These are phyloP conservation scores for Suhomyces emberorum DNA, from an alignment of 805 yeast genomes.

Conservation along the genomic window DNA sequence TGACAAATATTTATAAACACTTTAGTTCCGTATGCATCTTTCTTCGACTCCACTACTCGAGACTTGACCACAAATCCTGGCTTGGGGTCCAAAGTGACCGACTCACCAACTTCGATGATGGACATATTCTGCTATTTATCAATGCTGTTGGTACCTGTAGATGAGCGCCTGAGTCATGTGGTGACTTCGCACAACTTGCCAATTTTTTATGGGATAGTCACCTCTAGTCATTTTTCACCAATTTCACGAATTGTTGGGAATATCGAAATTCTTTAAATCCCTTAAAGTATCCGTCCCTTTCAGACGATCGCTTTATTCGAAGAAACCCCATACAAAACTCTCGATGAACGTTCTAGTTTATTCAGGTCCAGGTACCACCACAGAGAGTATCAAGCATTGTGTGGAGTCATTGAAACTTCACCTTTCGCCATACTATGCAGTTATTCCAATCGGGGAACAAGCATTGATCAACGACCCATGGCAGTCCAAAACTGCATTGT, in stretches of 20 bases:
- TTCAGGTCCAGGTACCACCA: constrained; percentile 70
- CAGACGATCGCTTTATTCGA: no score
- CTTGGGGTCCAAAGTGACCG: constrained; percentile 43
- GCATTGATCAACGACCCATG: constrained; percentile 81
- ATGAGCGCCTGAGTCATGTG: no score
- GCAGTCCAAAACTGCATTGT: constrained; percentile 70
- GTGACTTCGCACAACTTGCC: background rate
- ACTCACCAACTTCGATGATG: constrained; percentile 9
- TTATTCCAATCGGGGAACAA: constrained; percentile 60
- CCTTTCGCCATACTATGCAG: constrained; percentile 87
- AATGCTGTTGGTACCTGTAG: background rate
- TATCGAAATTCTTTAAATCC: background rate
- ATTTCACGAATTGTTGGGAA: background rate
- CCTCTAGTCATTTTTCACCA: background rate
- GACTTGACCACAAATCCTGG: constrained; percentile 78
- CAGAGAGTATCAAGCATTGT: constrained; percentile 82
- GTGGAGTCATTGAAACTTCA: constrained; percentile 69
- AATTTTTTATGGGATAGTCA: background rate
- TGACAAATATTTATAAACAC: constrained; percentile 78
- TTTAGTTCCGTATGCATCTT: constrained; percentile 43
- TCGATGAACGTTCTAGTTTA: constrained; percentile 37
- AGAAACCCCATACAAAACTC: no score
- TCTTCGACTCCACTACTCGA: constrained; percentile 37
- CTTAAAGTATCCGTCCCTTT: no score
- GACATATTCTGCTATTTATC: constrained; percentile 7